phyloP scores from a whole-genome alignment of 305 asterid genomes.

The Fraxinus latifolia region DNA sequence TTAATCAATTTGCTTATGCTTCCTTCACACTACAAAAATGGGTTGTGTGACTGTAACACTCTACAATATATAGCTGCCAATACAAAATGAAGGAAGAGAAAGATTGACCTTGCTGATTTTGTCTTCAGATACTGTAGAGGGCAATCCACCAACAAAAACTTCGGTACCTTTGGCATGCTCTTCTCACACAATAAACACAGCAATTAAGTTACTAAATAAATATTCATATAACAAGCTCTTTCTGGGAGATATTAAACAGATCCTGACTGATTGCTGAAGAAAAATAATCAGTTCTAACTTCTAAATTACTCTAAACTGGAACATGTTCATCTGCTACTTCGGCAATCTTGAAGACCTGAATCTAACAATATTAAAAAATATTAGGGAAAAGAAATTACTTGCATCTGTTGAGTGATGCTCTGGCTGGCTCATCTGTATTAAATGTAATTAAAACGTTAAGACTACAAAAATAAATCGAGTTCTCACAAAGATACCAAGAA shows the following conservation, averaged over 20 bases:
- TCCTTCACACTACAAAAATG: constrained; percentile 6
- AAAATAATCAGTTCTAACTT: background rate
- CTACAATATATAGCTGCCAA: constrained; percentile 8
- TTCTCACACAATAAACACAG: constrained; percentile 24
- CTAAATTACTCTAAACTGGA: background rate
- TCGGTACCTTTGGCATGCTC: constrained; percentile 58
- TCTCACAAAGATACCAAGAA: background rate
- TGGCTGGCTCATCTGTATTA: constrained; percentile 41
- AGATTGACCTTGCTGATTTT: constrained; percentile 56
- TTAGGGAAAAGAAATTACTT: constrained; percentile 23
- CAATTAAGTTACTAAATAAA: background rate
- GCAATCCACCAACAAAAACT: constrained; percentile 84
- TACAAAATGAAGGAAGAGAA: background rate
- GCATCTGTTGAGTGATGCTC: constrained; percentile 35
- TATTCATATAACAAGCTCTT: background rate
- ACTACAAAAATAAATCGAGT: background rate
- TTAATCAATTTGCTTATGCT: constrained; percentile 7
- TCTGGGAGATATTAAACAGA: background rate
- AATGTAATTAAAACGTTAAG: constrained; percentile 15
- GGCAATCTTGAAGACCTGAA: background rate
- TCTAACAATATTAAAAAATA: background rate
- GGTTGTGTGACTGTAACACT: background rate
- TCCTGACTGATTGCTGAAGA: constrained; percentile 9
- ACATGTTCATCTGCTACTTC: background rate
- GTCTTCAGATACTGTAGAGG: constrained; percentile 53